Evolutionary conservation across 257 asterid species (phyloP), one percentile per base, ranked within the genome.

Genomic region (Catharanthus roseus): DNA sequence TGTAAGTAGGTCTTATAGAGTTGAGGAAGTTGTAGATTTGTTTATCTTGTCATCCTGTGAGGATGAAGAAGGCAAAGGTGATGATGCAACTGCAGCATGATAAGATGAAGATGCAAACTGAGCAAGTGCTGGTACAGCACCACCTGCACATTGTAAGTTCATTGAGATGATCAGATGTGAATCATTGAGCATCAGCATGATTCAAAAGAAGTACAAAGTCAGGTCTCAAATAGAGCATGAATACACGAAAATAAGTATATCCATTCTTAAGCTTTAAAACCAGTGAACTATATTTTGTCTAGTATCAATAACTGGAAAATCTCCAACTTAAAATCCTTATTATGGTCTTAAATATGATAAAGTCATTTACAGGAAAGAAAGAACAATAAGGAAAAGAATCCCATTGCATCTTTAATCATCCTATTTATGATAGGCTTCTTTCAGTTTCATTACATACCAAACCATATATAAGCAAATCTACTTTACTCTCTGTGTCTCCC

Each of bases 81-180:
- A 82, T 33, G 96, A 80, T 72, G 93, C 78, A 67, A 82, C 56
- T 9, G 80, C 77, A 15, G 96, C 88, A 57, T 87, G 95, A 79
- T 87, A 93, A 39, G 97, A 93, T 64, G 98, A 88, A 61, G 95
- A 90, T 70, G 88, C 93, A 71, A 93, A 89, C 85, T 89, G 98
- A 62, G 95, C 85, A 38, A 86, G 74, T 28, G 97, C 97, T 56
- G 97, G 96, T 85, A 88, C 77, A n/a, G 96, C 85, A 75, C 98
- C 98, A 82, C 98, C 98, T 90, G 80, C 77, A 81, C 41, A 67
- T 80, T 67, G 21, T 76, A n/a, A 55, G 68, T 39, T 58, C 83
- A 42, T 15, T 34, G 33, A 23, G 67, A 42, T 62, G 21, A 64
- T 39, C 54, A 65, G 42, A 67, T 55, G 21, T 1, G n/a, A 44